Evolutionary conservation across 768 basidiomycete genomes (phyloP).

Genomic region (Rhizopogon salebrosus): DNA sequence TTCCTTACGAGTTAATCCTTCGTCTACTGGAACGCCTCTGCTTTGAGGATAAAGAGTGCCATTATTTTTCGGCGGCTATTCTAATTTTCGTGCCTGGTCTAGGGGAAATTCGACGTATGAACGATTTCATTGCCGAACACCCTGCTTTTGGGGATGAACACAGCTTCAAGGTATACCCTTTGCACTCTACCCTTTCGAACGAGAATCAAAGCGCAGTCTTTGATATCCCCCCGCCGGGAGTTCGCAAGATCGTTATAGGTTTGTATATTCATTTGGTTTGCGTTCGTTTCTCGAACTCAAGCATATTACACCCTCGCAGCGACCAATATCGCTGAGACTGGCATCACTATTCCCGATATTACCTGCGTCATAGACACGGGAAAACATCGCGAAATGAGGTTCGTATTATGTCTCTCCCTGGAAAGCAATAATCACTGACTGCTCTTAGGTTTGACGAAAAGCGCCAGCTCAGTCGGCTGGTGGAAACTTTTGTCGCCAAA

Average conservation of each 20-base stretch:
- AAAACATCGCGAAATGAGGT: slow-evolving; percentile 93
- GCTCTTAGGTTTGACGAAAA: slow-evolving; percentile 85
- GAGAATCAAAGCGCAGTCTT: slow-evolving; percentile 91
- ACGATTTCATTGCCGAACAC: slow-evolving; percentile 78
- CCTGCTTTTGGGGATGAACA: slow-evolving; percentile 56
- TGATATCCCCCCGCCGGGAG: slow-evolving; percentile 72
- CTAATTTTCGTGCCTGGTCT: slow-evolving; percentile 94
- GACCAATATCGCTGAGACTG: slow-evolving; percentile 94
- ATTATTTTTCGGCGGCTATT: slow-evolving; percentile 68
- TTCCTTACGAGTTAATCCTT: slow-evolving; percentile 89
- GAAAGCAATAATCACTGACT: slow-evolving; percentile 2
- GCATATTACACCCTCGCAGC: slow-evolving; percentile 35
- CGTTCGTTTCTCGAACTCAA: slow-evolving; percentile 6
- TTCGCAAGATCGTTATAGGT: slow-evolving; percentile 95
- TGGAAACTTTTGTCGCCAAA: slow-evolving; percentile 87
- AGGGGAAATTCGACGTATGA: slow-evolving; percentile 85
- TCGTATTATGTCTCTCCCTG: slow-evolving; percentile 4
- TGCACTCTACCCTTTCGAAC: slow-evolving; percentile 91
- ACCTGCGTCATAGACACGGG: slow-evolving; percentile 95
- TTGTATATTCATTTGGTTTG: slow-evolving; percentile 12
- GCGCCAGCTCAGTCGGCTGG: slow-evolving; percentile 85
- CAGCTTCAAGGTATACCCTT: slow-evolving; percentile 71
- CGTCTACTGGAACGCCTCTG: slow-evolving; percentile 80
- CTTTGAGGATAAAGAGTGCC: slow-evolving; percentile 51
- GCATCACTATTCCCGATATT: slow-evolving; percentile 97